Evolutionary conservation across 192 early-diverging fungal genomes (phyloP).

Genomic region (Coemansia sp.): DNA sequence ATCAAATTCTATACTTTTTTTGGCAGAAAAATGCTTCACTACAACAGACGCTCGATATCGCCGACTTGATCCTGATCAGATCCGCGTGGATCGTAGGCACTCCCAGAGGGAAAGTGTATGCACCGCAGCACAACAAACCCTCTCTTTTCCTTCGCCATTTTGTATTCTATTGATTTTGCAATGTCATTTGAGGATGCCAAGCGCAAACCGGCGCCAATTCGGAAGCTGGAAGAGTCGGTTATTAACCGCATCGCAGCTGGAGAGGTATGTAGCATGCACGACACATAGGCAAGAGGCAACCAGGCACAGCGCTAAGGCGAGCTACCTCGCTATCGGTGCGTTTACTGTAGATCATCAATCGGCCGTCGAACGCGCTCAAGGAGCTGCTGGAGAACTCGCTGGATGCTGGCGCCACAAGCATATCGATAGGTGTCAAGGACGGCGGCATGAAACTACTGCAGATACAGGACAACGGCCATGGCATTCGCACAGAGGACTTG

Average conservation of each 20-base stretch:
- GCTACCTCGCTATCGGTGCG: neutral
- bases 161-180: neutral
- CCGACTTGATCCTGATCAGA: no score
- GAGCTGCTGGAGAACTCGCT: constrained; percentile 96
- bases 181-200: neutral
- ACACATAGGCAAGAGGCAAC: neutral
- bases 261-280: constrained; percentile 58
- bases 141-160: neutral
- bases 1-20: constrained; percentile 12
- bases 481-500: constrained; percentile 89
- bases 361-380: constrained; percentile 94
- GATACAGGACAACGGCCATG: constrained; percentile 93
- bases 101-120: no score
- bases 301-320: neutral
- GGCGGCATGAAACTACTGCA: constrained; percentile 92
- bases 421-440: constrained; percentile 80
- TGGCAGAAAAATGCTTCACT: no score
- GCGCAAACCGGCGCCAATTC: constrained; percentile 58
- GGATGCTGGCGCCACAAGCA: constrained; percentile 86
- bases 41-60: no score
- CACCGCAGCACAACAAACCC: no score
- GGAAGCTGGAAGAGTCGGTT: constrained; percentile 77
- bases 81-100: no score
- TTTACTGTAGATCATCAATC: constrained; percentile 78
- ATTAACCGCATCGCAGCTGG: constrained; percentile 97